Conservation (phyloP, 2,329 filamentous ascomycete genomes). For the Ilyonectria destructans region DNA sequence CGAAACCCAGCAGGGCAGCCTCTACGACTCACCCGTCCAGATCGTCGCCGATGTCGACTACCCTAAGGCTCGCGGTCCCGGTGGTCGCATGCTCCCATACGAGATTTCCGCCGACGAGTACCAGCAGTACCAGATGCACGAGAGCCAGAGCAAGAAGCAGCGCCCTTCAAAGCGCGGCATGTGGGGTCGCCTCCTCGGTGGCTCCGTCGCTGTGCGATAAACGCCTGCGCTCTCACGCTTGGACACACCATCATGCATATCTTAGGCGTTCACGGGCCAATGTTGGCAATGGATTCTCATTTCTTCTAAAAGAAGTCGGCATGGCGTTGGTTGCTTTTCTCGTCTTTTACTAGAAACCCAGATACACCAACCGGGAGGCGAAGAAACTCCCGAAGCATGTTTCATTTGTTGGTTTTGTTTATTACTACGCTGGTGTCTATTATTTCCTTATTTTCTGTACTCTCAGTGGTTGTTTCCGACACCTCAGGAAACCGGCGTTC, state of each 20-base stretch:
- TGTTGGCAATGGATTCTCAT: constrained; percentile 40
- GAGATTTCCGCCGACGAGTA: constrained; percentile 71
- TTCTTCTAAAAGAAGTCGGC: constrained; percentile 42
- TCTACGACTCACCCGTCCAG: constrained; percentile 68
- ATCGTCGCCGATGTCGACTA: constrained; percentile 60
- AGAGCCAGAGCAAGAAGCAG: constrained; percentile 65
- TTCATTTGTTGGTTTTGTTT: constrained; percentile 40
- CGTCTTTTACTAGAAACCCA: constrained; percentile 38
- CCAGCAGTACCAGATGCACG: constrained; percentile 62
- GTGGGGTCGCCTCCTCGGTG: constrained; percentile 69
- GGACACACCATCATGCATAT: constrained; percentile 39
- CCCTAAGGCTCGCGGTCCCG: constrained; percentile 54
- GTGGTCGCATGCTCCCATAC: constrained; percentile 65
- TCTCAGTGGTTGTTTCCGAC: constrained; percentile 22
- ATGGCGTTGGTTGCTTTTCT: constrained; percentile 41
- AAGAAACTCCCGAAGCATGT: constrained; percentile 31
- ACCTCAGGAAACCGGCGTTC: constrained; percentile 36
- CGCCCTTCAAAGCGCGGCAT: constrained; percentile 63
- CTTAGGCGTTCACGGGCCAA: constrained; percentile 44
- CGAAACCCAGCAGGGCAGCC: constrained; percentile 56
- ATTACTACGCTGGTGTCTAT: constrained; percentile 26
- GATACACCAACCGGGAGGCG: constrained; percentile 40
- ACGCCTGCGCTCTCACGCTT: constrained; percentile 26
- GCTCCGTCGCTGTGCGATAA: constrained; percentile 60
- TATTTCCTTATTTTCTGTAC: constrained; percentile 20